These are phyloP conservation scores for Astragalus glycyphyllos DNA, from an alignment of 306 rosid species.

Conservation along the genomic window DNA sequence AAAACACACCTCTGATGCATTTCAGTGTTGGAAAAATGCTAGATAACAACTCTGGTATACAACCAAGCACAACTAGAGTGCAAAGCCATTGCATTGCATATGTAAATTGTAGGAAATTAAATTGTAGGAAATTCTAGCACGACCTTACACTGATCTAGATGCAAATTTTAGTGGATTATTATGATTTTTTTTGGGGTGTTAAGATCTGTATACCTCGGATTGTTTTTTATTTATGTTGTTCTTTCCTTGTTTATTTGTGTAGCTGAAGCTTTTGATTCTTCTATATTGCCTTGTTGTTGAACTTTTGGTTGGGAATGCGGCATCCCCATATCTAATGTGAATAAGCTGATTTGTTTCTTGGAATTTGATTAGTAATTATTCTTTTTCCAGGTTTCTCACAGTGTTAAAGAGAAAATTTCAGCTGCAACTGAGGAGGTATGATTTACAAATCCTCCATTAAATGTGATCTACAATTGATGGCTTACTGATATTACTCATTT, in stretches of 20 bases:
- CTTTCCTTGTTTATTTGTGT: constrained; percentile 13
- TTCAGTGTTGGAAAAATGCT: neutral
- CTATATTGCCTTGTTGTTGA: constrained; percentile 13
- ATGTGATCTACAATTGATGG: constrained; percentile 27
- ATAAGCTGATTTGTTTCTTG: constrained; percentile 30
- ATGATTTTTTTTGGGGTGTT: neutral
- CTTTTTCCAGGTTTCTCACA: constrained; percentile 70
- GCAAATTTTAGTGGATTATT: neutral
- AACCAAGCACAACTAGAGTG: neutral
- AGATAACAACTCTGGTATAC: constrained; percentile 2
- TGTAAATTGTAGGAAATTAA: constrained; percentile 13
- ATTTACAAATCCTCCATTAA: constrained; percentile 20
- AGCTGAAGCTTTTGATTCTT: constrained; percentile 26
- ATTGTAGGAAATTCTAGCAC: constrained; percentile 16
- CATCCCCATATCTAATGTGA: constrained; percentile 18
- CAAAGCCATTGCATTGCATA: constrained; percentile 33
- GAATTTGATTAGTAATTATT: constrained; percentile 27
- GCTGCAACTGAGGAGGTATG: constrained; percentile 89
- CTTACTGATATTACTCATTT: constrained; percentile 39
- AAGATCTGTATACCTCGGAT: neutral
- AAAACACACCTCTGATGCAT: neutral
- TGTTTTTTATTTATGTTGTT: constrained; percentile 15
- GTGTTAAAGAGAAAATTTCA: constrained; percentile 83
- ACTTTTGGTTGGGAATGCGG: constrained; percentile 19
- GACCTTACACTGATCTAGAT: constrained; percentile 20